Evolutionary conservation across 768 basidiomycete species (phyloP).

Genomic region (Paxillus involutus): DNA sequence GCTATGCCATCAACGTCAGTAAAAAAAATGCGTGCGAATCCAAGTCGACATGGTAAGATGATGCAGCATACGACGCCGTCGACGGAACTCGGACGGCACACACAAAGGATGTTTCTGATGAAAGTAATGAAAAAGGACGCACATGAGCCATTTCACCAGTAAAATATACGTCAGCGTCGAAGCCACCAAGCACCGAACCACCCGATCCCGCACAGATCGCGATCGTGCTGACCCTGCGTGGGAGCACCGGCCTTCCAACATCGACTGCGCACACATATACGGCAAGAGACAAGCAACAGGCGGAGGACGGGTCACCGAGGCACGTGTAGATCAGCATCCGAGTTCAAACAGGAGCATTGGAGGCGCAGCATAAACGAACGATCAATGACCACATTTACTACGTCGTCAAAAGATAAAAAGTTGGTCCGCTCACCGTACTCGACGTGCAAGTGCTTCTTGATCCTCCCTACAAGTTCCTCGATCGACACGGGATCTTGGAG

Average conservation of each 20-base stretch:
- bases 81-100: slow-evolving; percentile 2
- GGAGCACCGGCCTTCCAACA: slow-evolving; percentile 52
- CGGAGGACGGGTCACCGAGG: slow-evolving; percentile 1
- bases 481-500: slow-evolving; percentile 58
- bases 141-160: slow-evolving; percentile 95
- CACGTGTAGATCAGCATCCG: background rate
- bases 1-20: slow-evolving; percentile 45
- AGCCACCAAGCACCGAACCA: slow-evolving; percentile 68
- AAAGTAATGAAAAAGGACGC: slow-evolving; percentile 29
- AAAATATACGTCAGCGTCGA: slow-evolving; percentile 81
- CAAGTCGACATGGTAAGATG: slow-evolving; percentile 9
- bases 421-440: slow-evolving; percentile 47
- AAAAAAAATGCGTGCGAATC: background rate
- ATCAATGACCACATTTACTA: background rate
- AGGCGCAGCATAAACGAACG: background rate
- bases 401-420: slow-evolving; percentile 11
- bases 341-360: background rate
- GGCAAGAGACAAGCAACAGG: slow-evolving; percentile 8
- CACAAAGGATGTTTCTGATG: slow-evolving; percentile 10
- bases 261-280: slow-evolving; percentile 48
- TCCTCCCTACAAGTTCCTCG: slow-evolving; percentile 57
- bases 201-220: slow-evolving; percentile 94
- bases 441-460: slow-evolving; percentile 68
- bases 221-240: slow-evolving; percentile 51
- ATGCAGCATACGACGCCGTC: background rate